Evolutionary conservation across 1,284 basidiomycete genomes (phyloP).

Genomic region (Farysia itapuensis): DNA sequence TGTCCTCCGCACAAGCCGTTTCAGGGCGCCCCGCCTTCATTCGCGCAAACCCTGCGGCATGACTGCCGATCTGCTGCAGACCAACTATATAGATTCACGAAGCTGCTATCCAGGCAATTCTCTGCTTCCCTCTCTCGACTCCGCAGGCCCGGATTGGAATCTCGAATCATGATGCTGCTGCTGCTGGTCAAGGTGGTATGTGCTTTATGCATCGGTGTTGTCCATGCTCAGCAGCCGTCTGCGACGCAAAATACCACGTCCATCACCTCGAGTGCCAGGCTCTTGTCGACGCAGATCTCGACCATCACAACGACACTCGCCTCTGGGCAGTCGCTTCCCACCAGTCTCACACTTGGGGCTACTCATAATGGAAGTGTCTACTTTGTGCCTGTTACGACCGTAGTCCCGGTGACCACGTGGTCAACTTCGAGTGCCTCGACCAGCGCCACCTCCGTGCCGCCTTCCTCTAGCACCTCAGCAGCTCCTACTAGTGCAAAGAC

Average conservation of each 20-base stretch:
- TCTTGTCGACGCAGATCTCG: slow-evolving; percentile 1
- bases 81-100: no score
- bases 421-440: neutral
- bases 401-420: slow-evolving; percentile 6
- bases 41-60: no score
- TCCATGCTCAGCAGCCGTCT: no score
- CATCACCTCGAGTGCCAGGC: neutral
- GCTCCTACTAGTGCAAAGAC: slow-evolving; percentile 3
- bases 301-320: slow-evolving; percentile 29
- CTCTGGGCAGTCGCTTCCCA: slow-evolving; percentile 21
- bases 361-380: slow-evolving; percentile 20
- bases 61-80: no score
- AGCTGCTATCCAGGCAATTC: no score
- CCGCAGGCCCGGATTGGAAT: no score
- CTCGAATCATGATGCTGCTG: no score
- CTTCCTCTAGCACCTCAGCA: slow-evolving; percentile 2
- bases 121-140: no score
- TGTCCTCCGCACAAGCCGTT: no score
- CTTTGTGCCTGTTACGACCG: slow-evolving; percentile 23
- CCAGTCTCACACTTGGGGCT: slow-evolving; percentile 21
- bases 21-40: no score
- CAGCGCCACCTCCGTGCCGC: slow-evolving; percentile 2
- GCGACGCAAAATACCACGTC: neutral
- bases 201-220: no score
- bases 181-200: no score